A percentile compares a stretch with the other conserved stretches of the same genome.
phyloP scores from a whole-genome alignment of 176 grass and related monocot species.

The Alloteropsis semialata region DNA sequence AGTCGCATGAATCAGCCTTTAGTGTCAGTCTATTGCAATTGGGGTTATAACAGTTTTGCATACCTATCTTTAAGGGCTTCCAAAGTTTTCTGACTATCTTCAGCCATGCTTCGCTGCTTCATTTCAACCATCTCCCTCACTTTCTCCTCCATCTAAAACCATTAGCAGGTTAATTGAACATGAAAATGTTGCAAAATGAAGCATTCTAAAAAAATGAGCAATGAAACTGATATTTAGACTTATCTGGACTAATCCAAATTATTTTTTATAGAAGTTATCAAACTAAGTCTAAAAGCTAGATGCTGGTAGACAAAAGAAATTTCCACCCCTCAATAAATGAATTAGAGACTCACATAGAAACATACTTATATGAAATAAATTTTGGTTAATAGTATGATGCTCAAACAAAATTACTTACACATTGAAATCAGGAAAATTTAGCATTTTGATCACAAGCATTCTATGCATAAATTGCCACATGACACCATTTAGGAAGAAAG shows the following conservation, averaged over 20 bases:
- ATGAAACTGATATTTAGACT: background rate
- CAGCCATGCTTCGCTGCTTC: slow-evolving; percentile 95
- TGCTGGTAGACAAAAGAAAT: background rate
- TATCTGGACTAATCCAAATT: background rate
- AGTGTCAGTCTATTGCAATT: background rate
- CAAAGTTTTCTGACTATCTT: slow-evolving; percentile 99
- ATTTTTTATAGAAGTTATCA: background rate
- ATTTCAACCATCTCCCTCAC: slow-evolving; percentile 99
- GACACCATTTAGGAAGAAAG: background rate
- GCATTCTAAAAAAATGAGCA: background rate
- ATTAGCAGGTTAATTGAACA: background rate
- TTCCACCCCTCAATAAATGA: background rate
- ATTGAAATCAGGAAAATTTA: background rate
- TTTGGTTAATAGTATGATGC: slow-evolving; percentile 10
- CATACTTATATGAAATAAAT: background rate
- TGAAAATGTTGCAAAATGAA: background rate
- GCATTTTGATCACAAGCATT: background rate
- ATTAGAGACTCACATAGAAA: background rate
- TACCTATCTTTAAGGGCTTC: slow-evolving; percentile 98
- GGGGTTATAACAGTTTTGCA: background rate
- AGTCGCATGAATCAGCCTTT: background rate
- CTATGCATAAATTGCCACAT: slow-evolving; percentile 1
- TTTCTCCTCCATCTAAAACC: slow-evolving; percentile 96
- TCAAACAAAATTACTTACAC: slow-evolving; percentile 10
- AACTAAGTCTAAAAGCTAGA: background rate